These are phyloP conservation scores for Pouteria campechiana DNA, from an alignment of 179 eudicot species.

Conservation along the genomic window DNA sequence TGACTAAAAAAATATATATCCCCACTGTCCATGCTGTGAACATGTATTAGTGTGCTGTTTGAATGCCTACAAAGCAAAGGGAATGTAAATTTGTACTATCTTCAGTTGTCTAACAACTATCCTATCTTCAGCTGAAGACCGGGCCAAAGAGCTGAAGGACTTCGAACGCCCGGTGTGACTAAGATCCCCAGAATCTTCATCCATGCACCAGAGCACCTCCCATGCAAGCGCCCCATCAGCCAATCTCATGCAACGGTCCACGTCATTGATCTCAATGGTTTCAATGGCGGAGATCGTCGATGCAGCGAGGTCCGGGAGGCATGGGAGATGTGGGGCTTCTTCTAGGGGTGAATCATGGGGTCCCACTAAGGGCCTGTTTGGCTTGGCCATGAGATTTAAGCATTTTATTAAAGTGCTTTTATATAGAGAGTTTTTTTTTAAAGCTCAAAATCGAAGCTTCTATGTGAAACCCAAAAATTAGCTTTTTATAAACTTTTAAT, in stretches of 20 bases:
- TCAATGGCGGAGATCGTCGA: background rate
- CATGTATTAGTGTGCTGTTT: too few species aligned
- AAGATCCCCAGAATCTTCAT: constrained; percentile 12
- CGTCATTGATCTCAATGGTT: constrained; percentile 16
- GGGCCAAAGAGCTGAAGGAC: constrained; percentile 9
- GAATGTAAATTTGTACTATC: too few species aligned
- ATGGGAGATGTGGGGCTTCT: constrained; percentile 22
- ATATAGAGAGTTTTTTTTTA: too few species aligned
- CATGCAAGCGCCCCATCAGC: background rate
- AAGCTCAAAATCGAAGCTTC: too few species aligned
- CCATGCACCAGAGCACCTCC: constrained; percentile 8
- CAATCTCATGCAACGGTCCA: constrained; percentile 7
- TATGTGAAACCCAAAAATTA: too few species aligned
- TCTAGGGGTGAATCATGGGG: constrained; percentile 27
- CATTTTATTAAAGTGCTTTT: too few species aligned
- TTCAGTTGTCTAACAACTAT: too few species aligned
- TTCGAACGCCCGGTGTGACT: constrained; percentile 15
- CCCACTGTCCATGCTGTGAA: too few species aligned
- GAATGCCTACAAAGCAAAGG: too few species aligned
- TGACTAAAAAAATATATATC: too few species aligned
- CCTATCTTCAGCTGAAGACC: constrained; percentile 8
- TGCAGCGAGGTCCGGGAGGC: constrained; percentile 12
- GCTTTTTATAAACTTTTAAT: too few species aligned
- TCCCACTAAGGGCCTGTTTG: constrained; percentile 4
- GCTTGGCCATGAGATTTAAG: too few species aligned